These are phyloP conservation scores for Bromus sterilis DNA, from an alignment of 176 grass and related monocot genomes.

Conservation along the genomic window DNA sequence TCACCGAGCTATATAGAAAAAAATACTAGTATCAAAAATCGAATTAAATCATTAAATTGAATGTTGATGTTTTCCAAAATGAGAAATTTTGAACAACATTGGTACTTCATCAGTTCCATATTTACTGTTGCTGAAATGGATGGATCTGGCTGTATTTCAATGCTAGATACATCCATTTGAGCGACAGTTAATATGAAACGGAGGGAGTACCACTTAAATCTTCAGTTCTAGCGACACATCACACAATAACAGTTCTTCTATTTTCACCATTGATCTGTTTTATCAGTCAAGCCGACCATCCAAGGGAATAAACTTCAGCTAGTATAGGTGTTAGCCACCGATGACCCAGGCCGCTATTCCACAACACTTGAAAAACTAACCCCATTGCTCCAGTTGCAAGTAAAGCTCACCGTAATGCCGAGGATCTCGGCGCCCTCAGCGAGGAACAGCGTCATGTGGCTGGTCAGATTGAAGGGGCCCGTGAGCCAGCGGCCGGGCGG, in stretches of 20 bases:
- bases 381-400: background rate
- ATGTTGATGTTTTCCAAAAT: background rate
- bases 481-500: conserved; percentile 71
- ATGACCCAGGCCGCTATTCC: background rate
- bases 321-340: background rate
- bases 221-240: background rate
- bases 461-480: conserved; percentile 90
- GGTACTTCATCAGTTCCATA: no score
- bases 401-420: conserved; percentile 56
- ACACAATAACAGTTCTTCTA: background rate
- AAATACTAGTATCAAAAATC: no score
- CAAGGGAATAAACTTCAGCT: background rate
- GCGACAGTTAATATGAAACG: no score
- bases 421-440: conserved; percentile 73
- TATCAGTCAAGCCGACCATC: background rate
- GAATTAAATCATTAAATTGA: no score
- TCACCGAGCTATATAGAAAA: background rate
- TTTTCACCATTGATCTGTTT: background rate
- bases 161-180: no score
- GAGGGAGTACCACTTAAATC: background rate
- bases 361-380: background rate
- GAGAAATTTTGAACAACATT: background rate
- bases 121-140: no score
- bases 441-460: conserved; percentile 87
- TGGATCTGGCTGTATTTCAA: no score